Conservation (phyloP, 192 early-diverging fungal genomes). For the Kickxella alabastrina region DNA sequence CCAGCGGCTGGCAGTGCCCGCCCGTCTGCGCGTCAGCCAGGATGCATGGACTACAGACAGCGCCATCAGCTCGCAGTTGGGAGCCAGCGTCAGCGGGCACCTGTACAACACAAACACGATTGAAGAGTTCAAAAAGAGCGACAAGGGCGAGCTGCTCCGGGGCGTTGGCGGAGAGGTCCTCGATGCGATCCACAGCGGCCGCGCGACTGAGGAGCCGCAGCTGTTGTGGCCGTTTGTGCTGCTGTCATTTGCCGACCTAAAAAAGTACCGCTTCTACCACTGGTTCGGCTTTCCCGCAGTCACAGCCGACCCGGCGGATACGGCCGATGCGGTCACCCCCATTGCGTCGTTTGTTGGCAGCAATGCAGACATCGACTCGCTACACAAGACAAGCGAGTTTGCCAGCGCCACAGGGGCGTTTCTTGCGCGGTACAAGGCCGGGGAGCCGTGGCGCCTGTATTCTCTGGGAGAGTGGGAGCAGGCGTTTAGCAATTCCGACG, state of each 20-base stretch:
- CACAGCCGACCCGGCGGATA: conserved; percentile 59
- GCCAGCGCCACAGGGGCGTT: conserved; percentile 17
- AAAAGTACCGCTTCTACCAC: conserved; percentile 92
- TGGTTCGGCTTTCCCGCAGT: conserved; percentile 95
- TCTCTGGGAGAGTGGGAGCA: conserved; percentile 30
- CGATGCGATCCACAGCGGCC: conserved; percentile 65
- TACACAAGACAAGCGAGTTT: neutral
- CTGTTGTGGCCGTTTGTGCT: conserved; percentile 72
- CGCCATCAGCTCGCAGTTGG: conserved; percentile 3
- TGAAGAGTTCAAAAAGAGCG: conserved; percentile 81
- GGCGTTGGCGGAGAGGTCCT: conserved; percentile 51
- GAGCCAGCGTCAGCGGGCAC: conserved; percentile 11
- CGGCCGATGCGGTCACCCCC: conserved; percentile 6
- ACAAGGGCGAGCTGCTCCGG: conserved; percentile 68
- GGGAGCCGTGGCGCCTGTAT: conserved; percentile 8
- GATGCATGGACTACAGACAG: conserved; percentile 45
- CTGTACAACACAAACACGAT: conserved; percentile 93
- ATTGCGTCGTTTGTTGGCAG: conserved; percentile 7
- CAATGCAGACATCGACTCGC: conserved; percentile 32
- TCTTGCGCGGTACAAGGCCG: conserved; percentile 11
- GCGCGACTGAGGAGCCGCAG: conserved; percentile 58
- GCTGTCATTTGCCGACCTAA: conserved; percentile 93
- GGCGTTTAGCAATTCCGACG: conserved; percentile 3
- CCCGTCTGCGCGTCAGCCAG: conserved; percentile 60
- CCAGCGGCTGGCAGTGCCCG: conserved; percentile 51